Evolutionary conservation across 2,329 filamentous ascomycete genomes (phyloP), one percentile per base, ranked within the genome.

Genomic region (Botrytis tulipae): DNA sequence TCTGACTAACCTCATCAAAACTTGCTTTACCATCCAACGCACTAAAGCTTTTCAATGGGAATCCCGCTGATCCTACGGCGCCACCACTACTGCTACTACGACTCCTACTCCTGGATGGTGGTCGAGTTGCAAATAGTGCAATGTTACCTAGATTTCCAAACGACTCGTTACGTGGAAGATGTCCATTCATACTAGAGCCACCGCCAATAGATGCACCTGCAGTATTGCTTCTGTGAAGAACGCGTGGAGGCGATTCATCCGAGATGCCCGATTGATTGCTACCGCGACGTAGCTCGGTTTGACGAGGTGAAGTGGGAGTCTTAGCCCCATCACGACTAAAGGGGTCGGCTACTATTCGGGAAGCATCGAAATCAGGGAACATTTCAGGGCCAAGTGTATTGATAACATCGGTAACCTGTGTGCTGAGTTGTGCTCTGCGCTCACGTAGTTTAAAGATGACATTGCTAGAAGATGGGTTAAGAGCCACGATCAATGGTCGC

Each of bases 341-440:
- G 0, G 87, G 84, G 76, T 91, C 88, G 5, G 86, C 84, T 44
- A 95, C 85, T 73, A 96, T 88, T 48, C 93, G 89, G 20, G 89
- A 87, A 75, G 91, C 88, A 78, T 96, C 93, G 80, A 97, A 99
- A 84, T 99, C 96, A n/a, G 94, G 92, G 84, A 97, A 99, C 85
- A 99, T 91, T 81, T 98, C 95, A 0, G 96, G 96, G 0, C 96
- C 96, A 20, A 99, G 90, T 29, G 93, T 94, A 83, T 99, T 98
- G 86, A 99, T 97, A 65, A 97, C 87, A 4, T 96, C 90, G 1
- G 95, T 97, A 57, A 99, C 94, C 80, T 96, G 89, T 16, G 89
- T 86, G 73, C 93, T 93, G 65, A 99, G 88, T 76, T 92, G 87
- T 40, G 89, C 91, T 71, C 96, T 90, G 75, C 89, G 87, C 77